phyloP scores from a whole-genome alignment of 2,329 filamentous ascomycete genomes.

The Pyrenophora teres region DNA sequence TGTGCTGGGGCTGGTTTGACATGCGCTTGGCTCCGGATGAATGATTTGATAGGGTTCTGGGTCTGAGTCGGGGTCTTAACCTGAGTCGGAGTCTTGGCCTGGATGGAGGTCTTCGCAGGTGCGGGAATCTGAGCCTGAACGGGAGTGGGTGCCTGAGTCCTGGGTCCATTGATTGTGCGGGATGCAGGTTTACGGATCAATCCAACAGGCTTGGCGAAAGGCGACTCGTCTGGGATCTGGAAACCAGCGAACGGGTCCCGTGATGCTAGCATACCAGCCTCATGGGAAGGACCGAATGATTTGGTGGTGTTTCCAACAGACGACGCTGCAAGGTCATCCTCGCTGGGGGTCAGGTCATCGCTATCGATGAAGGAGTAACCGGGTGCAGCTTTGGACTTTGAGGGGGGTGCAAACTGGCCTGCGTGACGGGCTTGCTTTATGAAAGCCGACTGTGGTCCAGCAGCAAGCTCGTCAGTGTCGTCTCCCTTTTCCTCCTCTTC shows the following conservation, averaged over 20 bases:
- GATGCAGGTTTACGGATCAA: not conserved
- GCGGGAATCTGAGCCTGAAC: not conserved
- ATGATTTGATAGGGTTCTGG: not conserved
- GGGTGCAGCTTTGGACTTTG: constrained; percentile 11
- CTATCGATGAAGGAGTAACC: constrained; percentile 26
- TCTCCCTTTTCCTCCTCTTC: constrained; percentile 12
- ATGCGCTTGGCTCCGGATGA: not conserved
- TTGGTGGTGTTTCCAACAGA: constrained; percentile 39
- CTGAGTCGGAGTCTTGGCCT: constrained; percentile 3
- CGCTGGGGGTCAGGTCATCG: constrained; percentile 25
- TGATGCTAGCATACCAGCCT: constrained; percentile 38
- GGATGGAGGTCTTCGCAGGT: not conserved
- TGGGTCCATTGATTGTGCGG: constrained; percentile 6
- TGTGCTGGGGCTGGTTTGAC: not conserved
- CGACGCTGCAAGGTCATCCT: constrained; percentile 28
- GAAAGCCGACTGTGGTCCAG: not conserved
- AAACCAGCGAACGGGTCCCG: constrained; percentile 5
- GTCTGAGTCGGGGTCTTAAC: not conserved
- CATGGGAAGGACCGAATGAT: constrained; percentile 41
- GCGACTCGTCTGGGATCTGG: constrained; percentile 7
- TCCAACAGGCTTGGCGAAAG: constrained; percentile 4
- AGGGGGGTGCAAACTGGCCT: constrained; percentile 11
- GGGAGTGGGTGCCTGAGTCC: constrained; percentile 1
- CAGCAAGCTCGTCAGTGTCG: constrained; percentile 22
- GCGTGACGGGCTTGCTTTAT: constrained; percentile 5